Base-by-base conservation (phyloP, 371 early-diverging fungal species). In the Amoeboaphelidium protococcarum region DNA sequence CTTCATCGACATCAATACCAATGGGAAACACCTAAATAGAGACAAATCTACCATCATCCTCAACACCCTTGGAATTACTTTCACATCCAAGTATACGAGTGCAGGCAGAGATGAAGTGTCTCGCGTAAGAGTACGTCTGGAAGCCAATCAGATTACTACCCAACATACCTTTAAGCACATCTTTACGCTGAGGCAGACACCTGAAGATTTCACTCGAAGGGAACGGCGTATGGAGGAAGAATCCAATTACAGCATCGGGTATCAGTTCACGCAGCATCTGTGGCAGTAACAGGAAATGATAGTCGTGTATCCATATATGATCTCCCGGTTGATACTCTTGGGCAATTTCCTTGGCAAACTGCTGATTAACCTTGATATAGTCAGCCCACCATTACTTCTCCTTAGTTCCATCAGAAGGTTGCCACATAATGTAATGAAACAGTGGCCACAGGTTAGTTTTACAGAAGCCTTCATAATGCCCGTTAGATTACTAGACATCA, bases 221-320 rank as follows among this genome's bases (percentile, higher is more conserved):
- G 61, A 94, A 98, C 2, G 96, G 91, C 0, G 92, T 82, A 68
- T 98, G 98, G 40, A 95, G 67, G 60, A 98, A 98, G 55, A 94
- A 80, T 22, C 92, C 92, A 47, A 98, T 79, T 31, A 72, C 71
- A 1, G 87, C 80, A 20, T 68, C 56, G 0, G 88, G 89, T 6
- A 88, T 55, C 41, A 57, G 60, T 52, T 71, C 59, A 27, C 88
- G 74, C 13, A 96, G 56, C 47, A 59, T 45, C 54, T 47, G 27
- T 1, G 95, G 95, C 1, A 92, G 69, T 22, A 90, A 60, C 54
- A 92, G 67, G 40, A 94, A 57, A 63, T 97, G 97, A 58, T 97
- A 97, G 66, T 97, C 98, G 58, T 98, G 94, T 42, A 97, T 74
- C 92, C 91, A 95, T 26, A 95, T 78, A 45, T 82, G 69, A 61